Conservation (phyloP, 306 rosid species). For the Citrullus mucosospermus region DNA sequence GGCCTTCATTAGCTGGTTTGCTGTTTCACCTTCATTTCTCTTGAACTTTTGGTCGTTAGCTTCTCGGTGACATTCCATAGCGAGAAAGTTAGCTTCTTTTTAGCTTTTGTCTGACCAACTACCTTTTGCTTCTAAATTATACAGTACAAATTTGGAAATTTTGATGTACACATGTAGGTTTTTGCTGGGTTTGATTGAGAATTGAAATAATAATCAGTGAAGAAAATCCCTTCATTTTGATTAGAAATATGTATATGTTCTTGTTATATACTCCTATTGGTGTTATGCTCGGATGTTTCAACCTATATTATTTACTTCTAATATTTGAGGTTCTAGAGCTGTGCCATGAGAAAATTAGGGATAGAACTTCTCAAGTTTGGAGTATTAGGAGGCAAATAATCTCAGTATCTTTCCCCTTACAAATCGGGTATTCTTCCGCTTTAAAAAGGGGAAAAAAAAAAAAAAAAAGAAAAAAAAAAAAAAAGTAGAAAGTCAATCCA, state of each 20-base stretch:
- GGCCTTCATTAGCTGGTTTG: slow-evolving; percentile 37
- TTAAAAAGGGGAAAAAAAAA: no score
- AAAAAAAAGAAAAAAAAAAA: no score
- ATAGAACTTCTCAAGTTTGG: background rate
- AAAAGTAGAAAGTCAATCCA: no score
- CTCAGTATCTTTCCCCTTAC: background rate
- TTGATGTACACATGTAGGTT: slow-evolving; percentile 6
- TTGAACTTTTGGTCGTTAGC: slow-evolving; percentile 35
- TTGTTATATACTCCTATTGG: background rate
- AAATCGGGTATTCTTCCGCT: background rate
- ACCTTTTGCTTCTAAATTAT: slow-evolving; percentile 1
- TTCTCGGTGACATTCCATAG: slow-evolving; percentile 7
- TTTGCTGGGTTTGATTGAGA: background rate
- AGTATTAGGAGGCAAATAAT: background rate
- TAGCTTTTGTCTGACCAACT: background rate
- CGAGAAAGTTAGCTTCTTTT: background rate
- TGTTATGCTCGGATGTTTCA: background rate
- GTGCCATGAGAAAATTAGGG: background rate
- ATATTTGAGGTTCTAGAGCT: background rate
- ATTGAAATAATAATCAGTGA: background rate
- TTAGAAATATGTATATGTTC: background rate
- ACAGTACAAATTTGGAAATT: background rate
- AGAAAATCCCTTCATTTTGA: background rate
- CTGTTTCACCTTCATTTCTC: slow-evolving; percentile 30
- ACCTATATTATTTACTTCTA: background rate